Base-by-base conservation (phyloP, 139 green algal genomes). In the Axilococcus clingmanii region DNA sequence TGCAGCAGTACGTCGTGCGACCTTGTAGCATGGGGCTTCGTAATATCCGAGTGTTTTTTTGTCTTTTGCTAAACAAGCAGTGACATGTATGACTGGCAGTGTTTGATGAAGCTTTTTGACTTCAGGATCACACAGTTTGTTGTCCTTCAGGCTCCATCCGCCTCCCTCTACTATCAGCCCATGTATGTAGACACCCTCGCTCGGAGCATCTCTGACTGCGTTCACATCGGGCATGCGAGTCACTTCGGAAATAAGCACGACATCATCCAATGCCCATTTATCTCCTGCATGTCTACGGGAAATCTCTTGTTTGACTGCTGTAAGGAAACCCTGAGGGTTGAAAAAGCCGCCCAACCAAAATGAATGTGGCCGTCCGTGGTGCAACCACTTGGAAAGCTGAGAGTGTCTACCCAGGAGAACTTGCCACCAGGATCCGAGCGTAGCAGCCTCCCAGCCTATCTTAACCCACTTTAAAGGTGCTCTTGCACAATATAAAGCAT, bases 341-440 rank as follows among this genome's bases (percentile, higher is more conserved):
- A 94, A 95, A 68, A 95, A 94, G 37, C 88, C 89, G 19, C 82
- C 88, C 52, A 97, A 68, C 89, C 88, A 96, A 72, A 87, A 94
- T 8, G 71, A 77, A 44, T 88, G 89, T 27, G 88, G 88, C 16
- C 83, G 72, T 25, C 89, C 89, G 35, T 36, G 23, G 20, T 67
- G 12, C 35, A 96, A 68, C 89, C 89, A 97, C 61, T 84, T 83
- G 62, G 75, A 64, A 27, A 97, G 78, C 78, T 97, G 89, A 57
- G 94, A 85, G 53, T 87, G 80, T 17, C 89, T 74, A 61, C 83
- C 66, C 52, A 94, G 68, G 57, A 95, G 64, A 28, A 85, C 88
- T 11, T 65, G 76, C 69, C 93, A 94, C 87, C 87, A 96, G 52
- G 79, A 79, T 36, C 86, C 87, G 28, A 94, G 72, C 28, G 76